Base-by-base conservation (phyloP, 2,329 filamentous ascomycete genomes). In the Orbilia quercus region DNA sequence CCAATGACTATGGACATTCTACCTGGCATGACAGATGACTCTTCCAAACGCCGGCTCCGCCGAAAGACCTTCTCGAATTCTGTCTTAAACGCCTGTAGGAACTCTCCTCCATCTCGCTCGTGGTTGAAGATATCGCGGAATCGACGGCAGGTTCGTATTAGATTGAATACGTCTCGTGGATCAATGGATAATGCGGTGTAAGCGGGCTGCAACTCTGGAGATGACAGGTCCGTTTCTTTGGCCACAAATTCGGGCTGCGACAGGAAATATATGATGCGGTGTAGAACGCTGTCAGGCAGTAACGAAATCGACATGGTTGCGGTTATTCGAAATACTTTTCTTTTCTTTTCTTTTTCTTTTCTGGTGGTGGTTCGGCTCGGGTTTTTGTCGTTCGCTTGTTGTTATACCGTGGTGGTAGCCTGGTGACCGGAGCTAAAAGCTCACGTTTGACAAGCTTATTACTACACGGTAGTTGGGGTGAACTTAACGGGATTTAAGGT, bases 1-100 rank as follows among this genome's bases (percentile, higher is more conserved):
- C 69, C 69, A 65, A 73, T 73, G 44, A 73, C 69, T 38, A 73
- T 73, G 60, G 69, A 73, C 69, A 73, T 73, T 73, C 60, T 73
- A 73, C 69, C 69, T 73, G 69, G 69, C 45, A 73, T 73, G 44
- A 73, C 55, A 55, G 69, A 50, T 73, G 69, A 73, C 55, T 60
- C 60, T 25, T 66, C 69, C 65, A 73, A 55, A 45, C 60, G 69
- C 54, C 69, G 69, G 69, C 69, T 66, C 51, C 55, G 60, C 69
- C 69, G 69, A 73, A 73, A 73, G 22, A 73, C 69, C 57, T 57
- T 66, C 36, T 73, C 69, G 63, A 73, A 73, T 47, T 73, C 54
- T 44, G 69, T 65, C 45, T 73, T 73, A 53, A 73, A 73, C 45
- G 47, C 38, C 40, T 62, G 69, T 53, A 73, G 60, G 60, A 73